Percentiles rank a stretch among this genome's conserved stretches.
Evolutionary conservation across 2,329 filamentous ascomycete species (phyloP).

Genomic region (Aspergillus floridensis): DNA sequence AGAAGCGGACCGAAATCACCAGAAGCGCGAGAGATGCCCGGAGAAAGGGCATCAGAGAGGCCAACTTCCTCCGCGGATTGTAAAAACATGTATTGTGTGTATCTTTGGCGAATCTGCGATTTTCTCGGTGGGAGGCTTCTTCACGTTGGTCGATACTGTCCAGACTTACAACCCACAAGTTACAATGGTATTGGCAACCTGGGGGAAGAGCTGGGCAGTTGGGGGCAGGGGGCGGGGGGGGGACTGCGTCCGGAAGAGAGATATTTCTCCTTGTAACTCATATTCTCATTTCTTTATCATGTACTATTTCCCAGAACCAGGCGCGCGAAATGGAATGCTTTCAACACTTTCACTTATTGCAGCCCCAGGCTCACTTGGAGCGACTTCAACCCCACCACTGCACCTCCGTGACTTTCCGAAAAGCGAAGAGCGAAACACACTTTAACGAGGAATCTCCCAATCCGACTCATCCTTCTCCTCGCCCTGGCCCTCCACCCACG

Average conservation of each 20-base stretch:
- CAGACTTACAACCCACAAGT: conserved; percentile 1
- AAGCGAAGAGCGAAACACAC: background rate
- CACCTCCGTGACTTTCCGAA: too few species aligned
- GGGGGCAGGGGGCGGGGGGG: too few species aligned
- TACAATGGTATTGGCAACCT: conserved; percentile 16
- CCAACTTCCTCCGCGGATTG: conserved; percentile 49
- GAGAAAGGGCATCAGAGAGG: conserved; percentile 47
- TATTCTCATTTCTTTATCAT: background rate
- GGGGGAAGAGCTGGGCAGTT: background rate
- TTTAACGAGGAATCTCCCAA: background rate
- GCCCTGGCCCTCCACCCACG: conserved; percentile 32
- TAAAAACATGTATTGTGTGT: conserved; percentile 24
- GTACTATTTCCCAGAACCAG: background rate
- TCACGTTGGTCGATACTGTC: conserved; percentile 5
- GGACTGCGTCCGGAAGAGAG: background rate
- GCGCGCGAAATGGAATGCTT: background rate
- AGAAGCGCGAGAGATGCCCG: conserved; percentile 46
- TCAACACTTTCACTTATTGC: background rate
- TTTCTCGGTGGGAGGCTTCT: conserved; percentile 3
- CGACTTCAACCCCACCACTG: too few species aligned
- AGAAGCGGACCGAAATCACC: conserved; percentile 42
- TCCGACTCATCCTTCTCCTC: conserved; percentile 21
- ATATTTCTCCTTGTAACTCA: background rate
- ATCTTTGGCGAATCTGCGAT: background rate
- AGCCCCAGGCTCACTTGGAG: background rate